Conservation (phyloP, 2,329 filamentous ascomycete species). For the Botrytis porri region DNA sequence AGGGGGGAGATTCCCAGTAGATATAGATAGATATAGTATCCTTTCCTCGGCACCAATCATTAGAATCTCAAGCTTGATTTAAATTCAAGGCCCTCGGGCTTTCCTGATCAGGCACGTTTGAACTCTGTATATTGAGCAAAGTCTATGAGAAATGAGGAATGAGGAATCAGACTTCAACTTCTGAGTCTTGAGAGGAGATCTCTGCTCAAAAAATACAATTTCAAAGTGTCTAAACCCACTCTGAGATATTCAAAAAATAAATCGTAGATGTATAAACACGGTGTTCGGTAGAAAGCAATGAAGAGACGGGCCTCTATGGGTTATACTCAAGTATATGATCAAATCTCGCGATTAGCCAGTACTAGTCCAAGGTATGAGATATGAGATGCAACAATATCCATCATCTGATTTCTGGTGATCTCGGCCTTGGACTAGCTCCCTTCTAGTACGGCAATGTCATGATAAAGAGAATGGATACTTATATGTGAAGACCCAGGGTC, state of each 20-base stretch:
- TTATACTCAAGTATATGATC: neutral
- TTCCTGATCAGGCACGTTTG: too few species aligned
- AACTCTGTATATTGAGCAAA: too few species aligned
- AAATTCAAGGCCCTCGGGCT: too few species aligned
- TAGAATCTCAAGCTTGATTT: neutral
- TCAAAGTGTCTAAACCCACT: neutral
- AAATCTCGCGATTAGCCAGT: neutral
- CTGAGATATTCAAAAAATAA: neutral
- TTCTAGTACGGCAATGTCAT: neutral
- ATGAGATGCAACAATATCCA: neutral
- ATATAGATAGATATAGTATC: neutral
- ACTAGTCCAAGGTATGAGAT: too few species aligned
- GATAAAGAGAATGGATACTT: neutral
- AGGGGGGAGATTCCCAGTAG: neutral
- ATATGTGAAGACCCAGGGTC: neutral
- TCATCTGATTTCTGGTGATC: neutral
- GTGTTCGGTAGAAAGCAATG: neutral
- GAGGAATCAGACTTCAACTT: neutral
- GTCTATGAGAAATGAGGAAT: too few species aligned
- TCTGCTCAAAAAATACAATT: neutral
- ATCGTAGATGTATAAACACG: neutral
- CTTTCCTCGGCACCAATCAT: neutral
- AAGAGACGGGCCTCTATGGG: neutral
- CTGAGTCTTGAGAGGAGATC: neutral
- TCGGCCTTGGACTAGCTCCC: neutral